Evolutionary conservation across 805 yeast species (phyloP).

Genomic region (Dipodascopsis tothii): DNA sequence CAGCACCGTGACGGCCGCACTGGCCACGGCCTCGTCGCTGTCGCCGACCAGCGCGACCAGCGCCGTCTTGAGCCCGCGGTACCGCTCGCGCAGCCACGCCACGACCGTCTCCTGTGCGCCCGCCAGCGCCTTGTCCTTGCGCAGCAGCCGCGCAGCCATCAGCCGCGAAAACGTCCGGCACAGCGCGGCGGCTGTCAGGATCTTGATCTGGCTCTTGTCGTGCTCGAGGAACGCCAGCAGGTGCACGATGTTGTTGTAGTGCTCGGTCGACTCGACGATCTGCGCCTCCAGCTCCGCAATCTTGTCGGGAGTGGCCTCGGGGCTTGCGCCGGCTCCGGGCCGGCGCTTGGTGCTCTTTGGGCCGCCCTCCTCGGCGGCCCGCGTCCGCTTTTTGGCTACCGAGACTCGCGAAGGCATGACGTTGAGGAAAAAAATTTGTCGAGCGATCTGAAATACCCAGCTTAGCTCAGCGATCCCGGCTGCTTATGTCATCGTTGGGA

Average conservation of each 20-base stretch:
- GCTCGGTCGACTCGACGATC: conserved; percentile 35
- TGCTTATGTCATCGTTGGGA: too few species aligned
- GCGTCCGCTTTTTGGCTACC: too few species aligned
- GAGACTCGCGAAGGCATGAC: too few species aligned
- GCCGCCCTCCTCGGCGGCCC: too few species aligned
- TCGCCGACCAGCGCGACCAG: conserved; percentile 40
- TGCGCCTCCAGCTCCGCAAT: conserved; percentile 20
- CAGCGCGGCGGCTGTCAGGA: conserved; percentile 32
- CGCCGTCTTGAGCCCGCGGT: conserved; percentile 45
- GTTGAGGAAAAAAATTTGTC: too few species aligned
- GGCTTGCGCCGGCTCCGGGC: too few species aligned
- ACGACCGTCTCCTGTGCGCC: conserved; percentile 42
- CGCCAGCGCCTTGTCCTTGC: conserved; percentile 33
- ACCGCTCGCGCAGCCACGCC: conserved; percentile 56
- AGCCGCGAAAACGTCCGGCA: conserved; percentile 45
- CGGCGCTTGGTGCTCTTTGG: too few species aligned
- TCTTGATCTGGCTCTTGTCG: conserved; percentile 20
- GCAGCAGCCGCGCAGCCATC: conserved; percentile 38
- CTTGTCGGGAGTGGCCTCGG: conserved; percentile 13
- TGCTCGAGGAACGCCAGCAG: conserved; percentile 38
- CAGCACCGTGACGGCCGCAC: conserved; percentile 23
- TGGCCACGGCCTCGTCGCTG: conserved; percentile 39
- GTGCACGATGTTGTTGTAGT: conserved; percentile 48
- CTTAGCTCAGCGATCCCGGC: too few species aligned
- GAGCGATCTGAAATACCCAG: too few species aligned